phyloP scores from a whole-genome alignment of 805 yeast genomes.

The Wickerhamiella shivajii region DNA sequence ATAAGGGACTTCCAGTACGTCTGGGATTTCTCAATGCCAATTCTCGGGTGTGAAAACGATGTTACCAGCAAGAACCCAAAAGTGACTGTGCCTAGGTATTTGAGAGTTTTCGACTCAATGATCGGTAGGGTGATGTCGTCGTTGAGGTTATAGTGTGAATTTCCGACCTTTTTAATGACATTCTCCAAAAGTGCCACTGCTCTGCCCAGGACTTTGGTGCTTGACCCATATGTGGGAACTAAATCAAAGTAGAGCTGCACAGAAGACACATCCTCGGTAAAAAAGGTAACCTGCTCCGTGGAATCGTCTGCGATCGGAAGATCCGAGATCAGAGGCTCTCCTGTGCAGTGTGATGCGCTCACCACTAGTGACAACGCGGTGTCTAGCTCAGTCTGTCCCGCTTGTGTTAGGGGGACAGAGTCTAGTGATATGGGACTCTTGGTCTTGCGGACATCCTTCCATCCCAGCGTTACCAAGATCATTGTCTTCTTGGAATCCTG shows the following conservation, averaged over 20 bases:
- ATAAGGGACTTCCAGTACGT: conserved; percentile 87
- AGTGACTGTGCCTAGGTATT: conserved; percentile 58
- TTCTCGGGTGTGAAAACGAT: conserved; percentile 57
- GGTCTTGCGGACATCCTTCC: conserved; percentile 57
- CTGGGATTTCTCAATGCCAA: conserved; percentile 49
- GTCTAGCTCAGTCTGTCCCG: conserved; percentile 71
- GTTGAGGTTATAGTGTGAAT: conserved; percentile 42
- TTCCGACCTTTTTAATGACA: conserved; percentile 20
- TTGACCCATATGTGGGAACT: conserved; percentile 58
- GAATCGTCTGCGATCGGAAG: conserved; percentile 59
- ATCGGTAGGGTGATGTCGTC: conserved; percentile 60
- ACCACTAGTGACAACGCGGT: conserved; percentile 71
- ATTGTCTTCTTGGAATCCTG: conserved; percentile 43
- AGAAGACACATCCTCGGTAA: conserved; percentile 29
- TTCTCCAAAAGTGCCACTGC: conserved; percentile 69
- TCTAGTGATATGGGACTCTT: conserved; percentile 51
- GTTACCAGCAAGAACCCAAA: conserved; percentile 62
- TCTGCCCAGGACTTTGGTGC: conserved; percentile 50
- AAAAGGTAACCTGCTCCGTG: conserved; percentile 58
- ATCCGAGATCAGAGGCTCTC: conserved; percentile 52
- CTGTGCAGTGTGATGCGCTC: conserved; percentile 27
- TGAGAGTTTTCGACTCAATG: conserved; percentile 53
- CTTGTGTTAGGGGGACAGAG: conserved; percentile 59
- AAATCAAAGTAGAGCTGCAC: conserved; percentile 64
- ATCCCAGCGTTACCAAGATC: conserved; percentile 71